Percentiles rank a stretch among this genome's conserved stretches.
Evolutionary conservation across 75 land plant genomes (phyloP).

Genomic region (Ceratopteris richardii): DNA sequence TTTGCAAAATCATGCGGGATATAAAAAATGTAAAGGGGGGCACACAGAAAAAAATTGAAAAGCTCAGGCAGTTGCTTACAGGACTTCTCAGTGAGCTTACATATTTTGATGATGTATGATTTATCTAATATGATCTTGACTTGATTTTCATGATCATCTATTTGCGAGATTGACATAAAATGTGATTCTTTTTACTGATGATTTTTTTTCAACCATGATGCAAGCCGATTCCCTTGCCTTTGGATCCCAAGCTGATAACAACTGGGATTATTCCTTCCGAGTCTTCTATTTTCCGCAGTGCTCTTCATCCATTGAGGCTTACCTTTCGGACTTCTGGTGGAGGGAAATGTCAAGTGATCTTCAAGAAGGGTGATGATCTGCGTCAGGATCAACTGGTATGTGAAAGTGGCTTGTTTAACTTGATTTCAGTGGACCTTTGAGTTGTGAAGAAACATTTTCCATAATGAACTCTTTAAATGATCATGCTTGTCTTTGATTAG

Average conservation of each 20-base stretch:
- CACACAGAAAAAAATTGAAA: slow-evolving; percentile 90
- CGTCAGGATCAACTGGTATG: slow-evolving; percentile 96
- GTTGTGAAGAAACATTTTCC: too few species aligned
- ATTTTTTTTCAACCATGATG: neutral
- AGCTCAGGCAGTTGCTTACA: slow-evolving; percentile 68
- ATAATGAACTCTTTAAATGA: too few species aligned
- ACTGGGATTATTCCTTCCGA: slow-evolving; percentile 84
- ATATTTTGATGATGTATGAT: slow-evolving; percentile 87
- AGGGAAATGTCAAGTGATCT: slow-evolving; percentile 77
- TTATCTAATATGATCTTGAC: neutral
- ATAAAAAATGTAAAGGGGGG: slow-evolving; percentile 87
- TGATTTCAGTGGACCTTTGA: neutral
- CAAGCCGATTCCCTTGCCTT: slow-evolving; percentile 83
- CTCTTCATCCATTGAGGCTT: slow-evolving; percentile 75
- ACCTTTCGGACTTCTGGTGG: slow-evolving; percentile 77
- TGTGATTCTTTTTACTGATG: too few species aligned
- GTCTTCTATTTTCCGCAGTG: slow-evolving; percentile 85
- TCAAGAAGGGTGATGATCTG: slow-evolving; percentile 98
- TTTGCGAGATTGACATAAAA: too few species aligned
- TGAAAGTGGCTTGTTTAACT: too few species aligned
- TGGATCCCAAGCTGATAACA: slow-evolving; percentile 70
- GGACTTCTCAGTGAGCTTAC: slow-evolving; percentile 95
- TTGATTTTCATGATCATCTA: neutral
- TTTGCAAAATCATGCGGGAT: slow-evolving; percentile 86
- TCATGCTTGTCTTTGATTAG: too few species aligned